Conservation (phyloP, 2,329 filamentous ascomycete genomes). For the Epicoccum sorghinum region DNA sequence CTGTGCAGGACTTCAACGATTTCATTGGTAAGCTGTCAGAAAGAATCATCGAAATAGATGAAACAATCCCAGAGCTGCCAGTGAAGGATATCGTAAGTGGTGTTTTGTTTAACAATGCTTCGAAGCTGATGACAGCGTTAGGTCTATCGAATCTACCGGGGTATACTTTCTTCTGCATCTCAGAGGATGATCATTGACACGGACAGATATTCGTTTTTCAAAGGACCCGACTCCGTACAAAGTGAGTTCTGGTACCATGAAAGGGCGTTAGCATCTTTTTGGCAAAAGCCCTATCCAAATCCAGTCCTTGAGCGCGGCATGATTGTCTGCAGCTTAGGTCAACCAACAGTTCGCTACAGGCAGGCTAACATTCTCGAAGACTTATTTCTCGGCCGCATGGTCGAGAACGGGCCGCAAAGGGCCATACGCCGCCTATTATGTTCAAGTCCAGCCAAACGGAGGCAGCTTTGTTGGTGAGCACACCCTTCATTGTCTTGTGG, state of each 20-base stretch:
- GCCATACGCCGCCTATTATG: slow-evolving; percentile 75
- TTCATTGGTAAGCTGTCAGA: slow-evolving; percentile 77
- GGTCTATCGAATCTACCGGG: slow-evolving; percentile 83
- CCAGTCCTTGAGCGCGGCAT: no score
- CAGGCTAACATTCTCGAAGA: slow-evolving; percentile 53
- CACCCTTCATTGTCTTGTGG: neutral
- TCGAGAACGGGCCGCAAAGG: slow-evolving; percentile 82
- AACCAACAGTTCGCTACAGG: neutral
- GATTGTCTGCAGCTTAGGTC: neutral
- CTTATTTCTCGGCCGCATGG: slow-evolving; percentile 85
- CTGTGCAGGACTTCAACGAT: slow-evolving; percentile 79
- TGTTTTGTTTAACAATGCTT: neutral
- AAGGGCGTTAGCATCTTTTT: neutral
- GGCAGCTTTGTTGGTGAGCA: slow-evolving; percentile 73
- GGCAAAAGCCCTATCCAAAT: no score
- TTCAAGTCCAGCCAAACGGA: slow-evolving; percentile 74
- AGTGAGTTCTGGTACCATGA: slow-evolving; percentile 53
- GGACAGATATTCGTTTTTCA: slow-evolving; percentile 75
- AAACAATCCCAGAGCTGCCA: slow-evolving; percentile 84
- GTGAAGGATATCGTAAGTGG: slow-evolving; percentile 74
- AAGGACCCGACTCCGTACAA: slow-evolving; percentile 89
- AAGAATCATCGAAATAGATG: slow-evolving; percentile 73
- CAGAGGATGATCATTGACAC: neutral
- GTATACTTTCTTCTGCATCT: slow-evolving; percentile 16
- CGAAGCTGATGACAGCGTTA: slow-evolving; percentile 40